Percentiles rank a stretch among this genome's conserved stretches.
Evolutionary conservation across 257 asterid genomes (phyloP).

Genomic region (Nicotiana benthamiana): DNA sequence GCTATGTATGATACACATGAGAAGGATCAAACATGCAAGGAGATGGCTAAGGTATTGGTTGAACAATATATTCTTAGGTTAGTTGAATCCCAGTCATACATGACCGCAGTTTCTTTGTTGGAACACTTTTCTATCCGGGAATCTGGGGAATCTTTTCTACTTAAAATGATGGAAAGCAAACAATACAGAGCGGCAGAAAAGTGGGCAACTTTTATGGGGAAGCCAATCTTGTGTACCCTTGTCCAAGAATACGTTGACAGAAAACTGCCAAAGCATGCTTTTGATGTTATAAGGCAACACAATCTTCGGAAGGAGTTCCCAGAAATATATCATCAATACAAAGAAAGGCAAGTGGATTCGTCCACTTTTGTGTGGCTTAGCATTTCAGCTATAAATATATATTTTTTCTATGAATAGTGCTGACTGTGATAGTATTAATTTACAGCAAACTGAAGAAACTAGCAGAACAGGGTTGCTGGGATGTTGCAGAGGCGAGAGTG

Average conservation of each 20-base stretch:
- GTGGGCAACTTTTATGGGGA: conserved; percentile 92
- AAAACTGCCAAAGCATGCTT: conserved; percentile 45
- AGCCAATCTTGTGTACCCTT: conserved; percentile 50
- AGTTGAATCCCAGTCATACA: conserved; percentile 46
- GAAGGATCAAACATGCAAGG: conserved; percentile 21
- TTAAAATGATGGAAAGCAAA: conserved; percentile 50
- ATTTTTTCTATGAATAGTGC: background rate
- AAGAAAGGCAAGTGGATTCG: conserved; percentile 60
- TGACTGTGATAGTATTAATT: conserved; percentile 5
- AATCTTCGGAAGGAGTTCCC: conserved; percentile 73
- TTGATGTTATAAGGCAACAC: conserved; percentile 56
- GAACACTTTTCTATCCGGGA: conserved; percentile 63
- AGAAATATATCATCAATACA: conserved; percentile 63
- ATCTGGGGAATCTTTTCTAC: conserved; percentile 54
- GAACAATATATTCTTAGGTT: conserved; percentile 47
- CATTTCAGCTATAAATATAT: background rate
- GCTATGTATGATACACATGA: conserved; percentile 26
- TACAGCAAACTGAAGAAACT: conserved; percentile 84
- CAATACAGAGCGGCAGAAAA: conserved; percentile 77
- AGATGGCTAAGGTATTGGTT: conserved; percentile 45
- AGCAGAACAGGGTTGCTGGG: conserved; percentile 97
- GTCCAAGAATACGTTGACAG: conserved; percentile 55
- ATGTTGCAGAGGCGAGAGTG: conserved; percentile 75
- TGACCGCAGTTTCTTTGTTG: conserved; percentile 56
- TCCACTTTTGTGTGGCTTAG: conserved; percentile 13